Percentiles rank a stretch among this genome's conserved stretches.
Conservation (phyloP, 345 rosid genomes). For the Arabis hirsuta region DNA sequence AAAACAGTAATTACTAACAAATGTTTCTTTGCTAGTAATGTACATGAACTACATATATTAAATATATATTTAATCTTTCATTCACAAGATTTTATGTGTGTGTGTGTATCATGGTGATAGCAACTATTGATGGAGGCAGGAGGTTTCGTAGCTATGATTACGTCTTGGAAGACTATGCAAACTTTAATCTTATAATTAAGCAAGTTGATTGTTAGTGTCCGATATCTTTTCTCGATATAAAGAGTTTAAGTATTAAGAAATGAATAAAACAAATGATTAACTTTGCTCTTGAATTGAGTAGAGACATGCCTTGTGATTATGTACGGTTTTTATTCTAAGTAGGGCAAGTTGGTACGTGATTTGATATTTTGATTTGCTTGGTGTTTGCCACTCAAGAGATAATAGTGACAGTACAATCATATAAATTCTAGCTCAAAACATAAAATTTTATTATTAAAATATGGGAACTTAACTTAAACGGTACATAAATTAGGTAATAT, state of each 20-base stretch:
- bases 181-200: conserved; percentile 22
- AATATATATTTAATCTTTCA: neutral
- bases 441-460: too few relatives aligned
- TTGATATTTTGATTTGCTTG: too few relatives aligned
- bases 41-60: neutral
- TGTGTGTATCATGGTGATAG: neutral
- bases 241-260: neutral
- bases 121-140: conserved; percentile 31
- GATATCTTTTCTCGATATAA: conserved; percentile 19
- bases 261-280: conserved; percentile 22
- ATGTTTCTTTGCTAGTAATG: conserved; percentile 9
- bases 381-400: too few relatives aligned
- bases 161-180: conserved; percentile 33
- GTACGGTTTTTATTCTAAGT: too few relatives aligned
- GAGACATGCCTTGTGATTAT: conserved; percentile 41
- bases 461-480: too few relatives aligned
- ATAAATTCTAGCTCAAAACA: too few relatives aligned
- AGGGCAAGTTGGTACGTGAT: too few relatives aligned
- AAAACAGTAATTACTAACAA: too few relatives aligned
- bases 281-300: conserved; percentile 17
- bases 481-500: too few relatives aligned
- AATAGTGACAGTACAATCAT: too few relatives aligned
- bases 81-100: neutral
- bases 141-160: conserved; percentile 36
- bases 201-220: conserved; percentile 29